Base-by-base conservation (phyloP, 805 yeast species). In the Teunomyces panamensis region DNA sequence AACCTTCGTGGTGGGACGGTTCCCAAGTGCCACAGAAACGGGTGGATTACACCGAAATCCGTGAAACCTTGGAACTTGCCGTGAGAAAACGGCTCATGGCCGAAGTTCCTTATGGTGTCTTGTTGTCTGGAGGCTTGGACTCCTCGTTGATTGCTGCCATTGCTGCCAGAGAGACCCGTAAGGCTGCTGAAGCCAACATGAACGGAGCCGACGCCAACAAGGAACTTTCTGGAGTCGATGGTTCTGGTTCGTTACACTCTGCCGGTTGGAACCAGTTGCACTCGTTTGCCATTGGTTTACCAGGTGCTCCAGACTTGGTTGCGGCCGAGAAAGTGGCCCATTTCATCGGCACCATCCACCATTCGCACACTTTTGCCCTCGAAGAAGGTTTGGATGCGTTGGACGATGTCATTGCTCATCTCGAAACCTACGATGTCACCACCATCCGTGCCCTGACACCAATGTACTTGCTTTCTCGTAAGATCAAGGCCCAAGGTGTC, bases 81-180 rank as follows among this genome's bases (percentile, higher is more conserved):
- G 99, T 94, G 47, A 87, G 99, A 79, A 94, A 94, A 87, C 87
- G 99, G 80, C 81, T 94, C 63, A 94, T 94, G 99, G 94, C 98
- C 48, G 99, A 94, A 77, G 99, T 94, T 52, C 98, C 99, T 48
- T 94, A 89, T 70, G 99, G 99, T 75, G 99, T 94, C 42, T 77
- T 94, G 58, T 78, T 94, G 57, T 89, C 97, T 17, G 99, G 99
- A 67, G 99, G 99, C 56, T 81, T 94, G 63, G 99, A 94, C 69
- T 90, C 97, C 42, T 89, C 97, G 17, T 78, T 94, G 70, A 94
- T 94, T 67, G 99, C 99, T 14, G 71, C 99, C 39, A 94, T 94
- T 64, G 99, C 98, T 45, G 94, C 98, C 29, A 81, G 97, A 68
- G 99, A 94, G 75, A 89, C 98, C 50, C 81, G 81, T 52, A 84